phyloP scores from a whole-genome alignment of 208 protist genomes.

The Spongospora subterranea region DNA sequence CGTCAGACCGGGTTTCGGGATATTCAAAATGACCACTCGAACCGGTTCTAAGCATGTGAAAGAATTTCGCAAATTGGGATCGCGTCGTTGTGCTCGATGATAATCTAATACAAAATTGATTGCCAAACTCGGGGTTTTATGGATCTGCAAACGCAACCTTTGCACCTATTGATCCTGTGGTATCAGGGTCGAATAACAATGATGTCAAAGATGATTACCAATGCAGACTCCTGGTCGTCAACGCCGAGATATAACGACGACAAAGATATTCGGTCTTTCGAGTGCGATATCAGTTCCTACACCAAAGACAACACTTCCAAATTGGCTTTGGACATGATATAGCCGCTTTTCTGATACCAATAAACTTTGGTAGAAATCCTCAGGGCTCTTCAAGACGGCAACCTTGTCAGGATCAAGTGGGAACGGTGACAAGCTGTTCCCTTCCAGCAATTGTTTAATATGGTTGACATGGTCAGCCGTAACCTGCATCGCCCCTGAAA shows the following conservation, averaged over 20 bases:
- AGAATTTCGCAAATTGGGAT: neutral
- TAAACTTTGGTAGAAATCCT: neutral
- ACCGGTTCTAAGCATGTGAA: neutral
- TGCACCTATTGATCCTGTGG: neutral
- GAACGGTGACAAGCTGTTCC: no score
- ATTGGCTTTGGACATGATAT: no score
- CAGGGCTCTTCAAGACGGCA: neutral
- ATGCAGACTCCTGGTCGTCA: neutral
- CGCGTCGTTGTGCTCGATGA: conserved; percentile 24
- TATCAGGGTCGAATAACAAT: neutral
- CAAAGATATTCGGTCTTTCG: neutral
- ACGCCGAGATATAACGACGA: conserved; percentile 27
- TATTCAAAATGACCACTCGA: neutral
- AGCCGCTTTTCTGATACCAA: neutral
- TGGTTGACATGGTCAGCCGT: no score
- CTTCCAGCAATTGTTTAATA: no score
- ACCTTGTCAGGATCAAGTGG: neutral
- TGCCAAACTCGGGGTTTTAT: neutral
- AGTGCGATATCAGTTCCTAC: neutral
- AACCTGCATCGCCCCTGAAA: no score
- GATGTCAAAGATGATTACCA: neutral
- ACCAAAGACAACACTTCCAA: neutral
- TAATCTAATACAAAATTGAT: conserved; percentile 22
- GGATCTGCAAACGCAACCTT: neutral
- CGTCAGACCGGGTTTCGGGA: neutral